phyloP scores from a whole-genome alignment of 495 filamentous ascomycete genomes.

The Penicillium samsonianum region DNA sequence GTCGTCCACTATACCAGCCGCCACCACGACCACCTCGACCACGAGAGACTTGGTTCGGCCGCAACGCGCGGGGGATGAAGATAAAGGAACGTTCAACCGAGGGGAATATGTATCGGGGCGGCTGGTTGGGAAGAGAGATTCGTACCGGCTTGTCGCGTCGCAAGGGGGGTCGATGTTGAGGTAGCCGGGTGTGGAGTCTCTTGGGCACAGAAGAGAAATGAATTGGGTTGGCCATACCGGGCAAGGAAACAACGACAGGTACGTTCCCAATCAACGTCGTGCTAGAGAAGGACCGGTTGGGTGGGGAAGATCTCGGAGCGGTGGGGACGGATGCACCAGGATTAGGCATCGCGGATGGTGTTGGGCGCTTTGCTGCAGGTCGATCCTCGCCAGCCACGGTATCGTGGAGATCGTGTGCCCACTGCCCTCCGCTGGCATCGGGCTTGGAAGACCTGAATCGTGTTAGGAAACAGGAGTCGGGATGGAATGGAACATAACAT shows the following conservation, averaged over 20 bases:
- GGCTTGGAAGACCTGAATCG: constrained; percentile 67
- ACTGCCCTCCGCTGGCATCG: constrained; percentile 76
- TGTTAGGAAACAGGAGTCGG: constrained; percentile 17
- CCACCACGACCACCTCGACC: constrained; percentile 66
- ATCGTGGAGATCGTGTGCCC: constrained; percentile 96
- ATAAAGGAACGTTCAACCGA: constrained; percentile 90
- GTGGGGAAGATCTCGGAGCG: constrained; percentile 50
- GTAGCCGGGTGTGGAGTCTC: constrained; percentile 87
- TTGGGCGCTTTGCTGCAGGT: constrained; percentile 32
- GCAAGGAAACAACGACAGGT: constrained; percentile 77
- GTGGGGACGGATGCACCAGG: constrained; percentile 41
- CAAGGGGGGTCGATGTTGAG: constrained; percentile 90
- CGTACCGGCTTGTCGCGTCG: constrained; percentile 96
- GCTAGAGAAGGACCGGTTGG: constrained; percentile 68
- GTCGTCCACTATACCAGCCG: constrained; percentile 68
- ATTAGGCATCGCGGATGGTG: constrained; percentile 22
- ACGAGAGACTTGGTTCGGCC: constrained; percentile 84
- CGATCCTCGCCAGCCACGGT: constrained; percentile 57
- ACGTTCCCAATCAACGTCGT: constrained; percentile 73
- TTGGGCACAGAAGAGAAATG: constrained; percentile 71
- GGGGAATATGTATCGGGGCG: constrained; percentile 87
- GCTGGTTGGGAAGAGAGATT: constrained; percentile 79
- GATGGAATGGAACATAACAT: constrained; percentile 7
- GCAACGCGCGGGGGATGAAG: constrained; percentile 91
- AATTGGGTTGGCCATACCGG: constrained; percentile 70